Percentiles rank a stretch among this genome's conserved stretches.
These are phyloP conservation scores for Candida tibetensis DNA, from an alignment of 805 yeast genomes.

Conservation along the genomic window DNA sequence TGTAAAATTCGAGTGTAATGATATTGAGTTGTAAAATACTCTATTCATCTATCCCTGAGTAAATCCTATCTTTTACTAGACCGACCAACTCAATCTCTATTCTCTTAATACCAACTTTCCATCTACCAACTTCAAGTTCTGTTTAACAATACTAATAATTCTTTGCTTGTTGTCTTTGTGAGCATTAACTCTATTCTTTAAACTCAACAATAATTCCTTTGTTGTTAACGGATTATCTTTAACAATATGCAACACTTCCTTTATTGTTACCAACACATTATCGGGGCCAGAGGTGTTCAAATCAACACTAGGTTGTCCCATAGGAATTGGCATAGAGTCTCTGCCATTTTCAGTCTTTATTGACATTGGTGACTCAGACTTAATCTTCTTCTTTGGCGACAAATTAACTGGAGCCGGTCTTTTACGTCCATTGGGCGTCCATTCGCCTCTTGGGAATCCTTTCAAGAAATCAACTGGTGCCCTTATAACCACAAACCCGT, in stretches of 20 bases:
- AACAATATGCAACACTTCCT: slow-evolving; percentile 67
- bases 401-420: slow-evolving; percentile 23
- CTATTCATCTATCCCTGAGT: too few species aligned
- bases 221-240: slow-evolving; percentile 55
- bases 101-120: slow-evolving; percentile 44
- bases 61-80: too few species aligned
- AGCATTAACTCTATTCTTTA: slow-evolving; percentile 59
- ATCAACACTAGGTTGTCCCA: slow-evolving; percentile 18
- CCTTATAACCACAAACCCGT: slow-evolving; percentile 54
- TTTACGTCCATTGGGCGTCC: slow-evolving; percentile 67
- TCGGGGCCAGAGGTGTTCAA: slow-evolving; percentile 37
- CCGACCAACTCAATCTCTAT: too few species aligned
- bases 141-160: slow-evolving; percentile 56
- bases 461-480: slow-evolving; percentile 59
- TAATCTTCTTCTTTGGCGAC: slow-evolving; percentile 39
- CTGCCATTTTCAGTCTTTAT: slow-evolving; percentile 17
- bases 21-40: too few species aligned
- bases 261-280: slow-evolving; percentile 56
- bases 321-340: slow-evolving; percentile 3
- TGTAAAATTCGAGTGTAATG: too few species aligned
- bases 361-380: slow-evolving; percentile 29
- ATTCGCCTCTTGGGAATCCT: slow-evolving; percentile 75
- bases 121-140: slow-evolving; percentile 52
- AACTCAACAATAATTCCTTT: slow-evolving; percentile 58
- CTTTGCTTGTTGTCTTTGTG: slow-evolving; percentile 63